phyloP scores from a whole-genome alignment of 2,329 filamentous ascomycete species.

The Blastomyces silverae region DNA sequence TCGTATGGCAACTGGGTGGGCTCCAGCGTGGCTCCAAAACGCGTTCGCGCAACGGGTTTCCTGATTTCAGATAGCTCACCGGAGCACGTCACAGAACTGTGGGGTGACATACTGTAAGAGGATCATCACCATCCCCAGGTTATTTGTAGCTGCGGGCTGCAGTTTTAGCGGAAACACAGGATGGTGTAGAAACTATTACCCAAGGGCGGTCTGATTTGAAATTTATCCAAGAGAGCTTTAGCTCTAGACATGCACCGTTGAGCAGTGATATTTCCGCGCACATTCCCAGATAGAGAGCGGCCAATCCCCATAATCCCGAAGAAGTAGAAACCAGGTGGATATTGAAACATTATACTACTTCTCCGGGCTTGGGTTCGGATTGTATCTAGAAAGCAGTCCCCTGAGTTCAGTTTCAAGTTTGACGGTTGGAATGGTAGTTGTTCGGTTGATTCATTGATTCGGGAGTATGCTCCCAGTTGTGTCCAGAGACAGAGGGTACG shows the following conservation, averaged over 20 bases:
- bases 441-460: not conserved
- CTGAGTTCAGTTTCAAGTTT: not conserved
- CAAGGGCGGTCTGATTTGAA: not conserved
- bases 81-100: not conserved
- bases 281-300: not conserved
- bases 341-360: not conserved
- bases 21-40: not conserved
- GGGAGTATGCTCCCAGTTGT: not conserved
- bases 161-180: not conserved
- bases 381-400: not conserved
- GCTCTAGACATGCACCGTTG: not conserved
- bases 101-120: not conserved
- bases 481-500: not conserved
- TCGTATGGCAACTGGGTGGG: not conserved
- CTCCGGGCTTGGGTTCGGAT: not conserved
- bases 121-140: not conserved
- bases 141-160: not conserved
- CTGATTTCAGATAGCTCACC: not conserved
- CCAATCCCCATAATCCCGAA: not conserved
- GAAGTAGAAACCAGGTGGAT: not conserved
- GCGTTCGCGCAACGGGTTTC: not conserved
- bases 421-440: not conserved
- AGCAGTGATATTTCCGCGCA: not conserved
- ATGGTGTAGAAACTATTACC: not conserved
- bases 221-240: not conserved